Conservation (phyloP, 768 basidiomycete genomes). For the Pisolithus albus region DNA sequence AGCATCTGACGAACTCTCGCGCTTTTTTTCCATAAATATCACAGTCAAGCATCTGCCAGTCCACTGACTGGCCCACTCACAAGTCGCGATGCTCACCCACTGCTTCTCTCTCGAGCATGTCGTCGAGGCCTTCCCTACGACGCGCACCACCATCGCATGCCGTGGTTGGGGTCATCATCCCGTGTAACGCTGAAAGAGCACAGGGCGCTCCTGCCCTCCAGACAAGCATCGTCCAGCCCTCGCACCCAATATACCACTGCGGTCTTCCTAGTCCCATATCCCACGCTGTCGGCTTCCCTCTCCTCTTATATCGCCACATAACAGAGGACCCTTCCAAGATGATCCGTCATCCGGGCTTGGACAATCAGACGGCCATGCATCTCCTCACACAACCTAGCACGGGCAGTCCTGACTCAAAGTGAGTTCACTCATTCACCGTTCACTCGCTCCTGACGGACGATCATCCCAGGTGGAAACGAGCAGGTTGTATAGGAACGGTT, state of each 20-base stretch:
- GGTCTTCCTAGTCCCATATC: constrained; percentile 23
- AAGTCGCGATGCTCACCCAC: constrained; percentile 8
- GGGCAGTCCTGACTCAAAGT: constrained; percentile 21
- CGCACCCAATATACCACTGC: constrained; percentile 20
- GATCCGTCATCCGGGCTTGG: constrained; percentile 17
- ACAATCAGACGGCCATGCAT: constrained; percentile 26
- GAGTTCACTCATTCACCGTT: background rate
- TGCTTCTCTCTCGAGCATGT: background rate
- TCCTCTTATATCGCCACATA: constrained; percentile 24
- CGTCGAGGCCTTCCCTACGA: background rate
- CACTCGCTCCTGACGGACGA: background rate
- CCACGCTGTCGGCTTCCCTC: constrained; percentile 22
- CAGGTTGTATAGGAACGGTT: constrained; percentile 23
- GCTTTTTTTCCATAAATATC: background rate
- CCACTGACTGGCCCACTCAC: constrained; percentile 19
- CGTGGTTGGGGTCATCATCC: constrained; percentile 14
- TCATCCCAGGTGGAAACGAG: constrained; percentile 16
- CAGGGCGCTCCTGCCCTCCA: constrained; percentile 19
- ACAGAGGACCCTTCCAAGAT: constrained; percentile 12
- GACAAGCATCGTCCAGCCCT: constrained; percentile 12
- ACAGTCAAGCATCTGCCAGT: constrained; percentile 22
- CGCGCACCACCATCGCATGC: background rate
- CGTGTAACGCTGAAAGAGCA: constrained; percentile 20
- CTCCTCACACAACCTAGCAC: constrained; percentile 23
- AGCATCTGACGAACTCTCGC: background rate